A percentile compares a stretch with the other conserved stretches of the same genome.
phyloP scores from a whole-genome alignment of 139 green algal species.

The Chlamydomonas sp. region DNA sequence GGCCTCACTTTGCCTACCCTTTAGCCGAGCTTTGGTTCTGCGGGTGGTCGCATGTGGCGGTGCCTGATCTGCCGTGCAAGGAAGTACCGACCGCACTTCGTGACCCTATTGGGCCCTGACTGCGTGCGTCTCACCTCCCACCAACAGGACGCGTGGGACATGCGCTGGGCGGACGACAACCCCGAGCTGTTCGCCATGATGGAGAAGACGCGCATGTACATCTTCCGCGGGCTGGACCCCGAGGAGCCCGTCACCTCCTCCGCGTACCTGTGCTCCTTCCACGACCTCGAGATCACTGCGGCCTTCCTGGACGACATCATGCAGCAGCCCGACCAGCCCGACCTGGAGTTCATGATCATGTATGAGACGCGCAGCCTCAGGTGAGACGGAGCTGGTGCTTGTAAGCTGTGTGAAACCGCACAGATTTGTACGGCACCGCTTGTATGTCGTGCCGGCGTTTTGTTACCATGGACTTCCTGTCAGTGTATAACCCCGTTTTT shows the following conservation, averaged over 20 bases:
- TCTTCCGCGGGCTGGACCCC: conserved; percentile 76
- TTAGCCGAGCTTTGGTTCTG: too few relatives aligned
- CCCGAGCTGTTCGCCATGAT: conserved; percentile 83
- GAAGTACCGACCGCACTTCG: background rate
- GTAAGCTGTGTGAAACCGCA: too few relatives aligned
- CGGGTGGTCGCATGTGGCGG: too few relatives aligned
- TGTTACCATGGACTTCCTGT: too few relatives aligned
- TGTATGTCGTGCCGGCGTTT: too few relatives aligned
- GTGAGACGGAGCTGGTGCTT: background rate
- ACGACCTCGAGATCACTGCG: conserved; percentile 75
- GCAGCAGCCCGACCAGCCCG: conserved; percentile 69
- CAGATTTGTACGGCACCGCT: too few relatives aligned
- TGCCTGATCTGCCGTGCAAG: background rate
- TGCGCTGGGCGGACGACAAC: conserved; percentile 83
- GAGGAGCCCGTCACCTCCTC: conserved; percentile 82
- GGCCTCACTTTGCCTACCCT: background rate
- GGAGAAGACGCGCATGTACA: conserved; percentile 88
- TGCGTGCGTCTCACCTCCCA: background rate
- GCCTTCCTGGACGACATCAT: conserved; percentile 81
- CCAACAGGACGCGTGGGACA: conserved; percentile 78
- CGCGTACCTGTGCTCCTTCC: conserved; percentile 75
- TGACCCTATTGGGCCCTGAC: background rate
- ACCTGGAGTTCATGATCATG: conserved; percentile 68
- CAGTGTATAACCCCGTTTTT: background rate
- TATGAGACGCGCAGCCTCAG: conserved; percentile 73